Conservation (phyloP, 2,329 filamentous ascomycete genomes). For the Verticillium isaacii region DNA sequence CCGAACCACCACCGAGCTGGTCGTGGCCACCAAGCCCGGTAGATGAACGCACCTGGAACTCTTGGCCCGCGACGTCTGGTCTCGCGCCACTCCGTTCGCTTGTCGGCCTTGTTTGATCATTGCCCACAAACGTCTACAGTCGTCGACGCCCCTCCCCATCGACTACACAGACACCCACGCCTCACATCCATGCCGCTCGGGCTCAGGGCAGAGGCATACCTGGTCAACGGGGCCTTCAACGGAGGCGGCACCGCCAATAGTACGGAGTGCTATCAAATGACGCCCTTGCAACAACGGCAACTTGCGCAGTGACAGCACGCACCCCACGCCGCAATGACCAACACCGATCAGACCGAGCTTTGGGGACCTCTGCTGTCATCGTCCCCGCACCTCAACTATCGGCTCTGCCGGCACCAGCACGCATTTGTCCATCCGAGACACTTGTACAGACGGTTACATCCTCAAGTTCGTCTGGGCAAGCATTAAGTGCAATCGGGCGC, state of each 20-base stretch:
- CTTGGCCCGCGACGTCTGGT: too few species aligned
- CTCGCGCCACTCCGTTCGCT: background rate
- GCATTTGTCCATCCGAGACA: background rate
- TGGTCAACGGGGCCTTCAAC: background rate
- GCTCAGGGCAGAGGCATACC: background rate
- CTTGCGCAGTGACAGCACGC: background rate
- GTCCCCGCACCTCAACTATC: background rate
- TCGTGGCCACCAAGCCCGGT: background rate
- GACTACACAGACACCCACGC: background rate
- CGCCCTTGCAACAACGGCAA: background rate
- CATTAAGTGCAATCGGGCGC: background rate
- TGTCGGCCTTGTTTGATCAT: background rate
- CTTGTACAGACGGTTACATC: background rate
- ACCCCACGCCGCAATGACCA: background rate
- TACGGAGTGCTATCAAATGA: background rate
- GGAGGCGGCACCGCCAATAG: background rate
- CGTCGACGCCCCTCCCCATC: background rate
- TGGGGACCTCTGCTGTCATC: background rate
- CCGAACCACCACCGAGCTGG: background rate
- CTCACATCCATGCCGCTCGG: background rate
- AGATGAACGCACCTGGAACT: too few species aligned
- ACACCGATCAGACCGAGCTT: background rate
- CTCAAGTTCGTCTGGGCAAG: background rate
- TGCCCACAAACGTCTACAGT: background rate
- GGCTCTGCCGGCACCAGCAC: background rate